A percentile compares a stretch with the other conserved stretches of the same genome.
Evolutionary conservation across 352 stramenopile species (phyloP).

Genomic region (Thalassiosira hispida): DNA sequence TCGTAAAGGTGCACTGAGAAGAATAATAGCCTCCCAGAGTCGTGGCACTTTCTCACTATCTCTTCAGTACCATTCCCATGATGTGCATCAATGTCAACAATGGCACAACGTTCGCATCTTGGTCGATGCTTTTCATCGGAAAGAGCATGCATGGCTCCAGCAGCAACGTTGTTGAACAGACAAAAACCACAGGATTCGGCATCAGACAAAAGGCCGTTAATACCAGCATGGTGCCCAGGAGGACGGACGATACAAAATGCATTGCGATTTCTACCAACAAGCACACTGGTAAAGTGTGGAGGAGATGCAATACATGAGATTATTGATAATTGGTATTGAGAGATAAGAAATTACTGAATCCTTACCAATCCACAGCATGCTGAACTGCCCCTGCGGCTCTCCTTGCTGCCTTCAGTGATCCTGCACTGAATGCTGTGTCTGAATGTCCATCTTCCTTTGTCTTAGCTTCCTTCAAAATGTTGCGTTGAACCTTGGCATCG

Average conservation of each 20-base stretch:
- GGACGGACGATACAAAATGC: slow-evolving; percentile 97
- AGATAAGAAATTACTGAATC: slow-evolving; percentile 5
- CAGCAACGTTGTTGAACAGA: slow-evolving; percentile 95
- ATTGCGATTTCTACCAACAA: slow-evolving; percentile 91
- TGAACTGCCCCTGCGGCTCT: slow-evolving; percentile 80
- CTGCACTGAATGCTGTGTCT: slow-evolving; percentile 82
- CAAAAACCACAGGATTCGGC: slow-evolving; percentile 90
- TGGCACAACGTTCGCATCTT: slow-evolving; percentile 88
- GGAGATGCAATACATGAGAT: neutral
- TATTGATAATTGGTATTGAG: neutral
- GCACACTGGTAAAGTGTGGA: slow-evolving; percentile 61
- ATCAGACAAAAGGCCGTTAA: slow-evolving; percentile 86
- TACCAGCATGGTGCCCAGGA: slow-evolving; percentile 97
- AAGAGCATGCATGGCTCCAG: slow-evolving; percentile 92
- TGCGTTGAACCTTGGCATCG: slow-evolving; percentile 62
- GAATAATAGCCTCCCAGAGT: slow-evolving; percentile 82
- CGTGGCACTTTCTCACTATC: slow-evolving; percentile 87
- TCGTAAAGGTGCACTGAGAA: slow-evolving; percentile 84
- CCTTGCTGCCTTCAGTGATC: slow-evolving; percentile 78
- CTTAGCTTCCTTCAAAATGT: slow-evolving; percentile 71
- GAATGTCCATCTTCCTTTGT: slow-evolving; percentile 73
- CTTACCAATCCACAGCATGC: slow-evolving; percentile 84
- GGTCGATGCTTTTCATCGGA: slow-evolving; percentile 84
- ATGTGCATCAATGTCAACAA: slow-evolving; percentile 95
- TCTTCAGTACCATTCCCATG: slow-evolving; percentile 96